Evolutionary conservation across 108 stramenopile species (phyloP), one percentile per base, ranked within the genome.

Genomic region (Fragilaria radians): DNA sequence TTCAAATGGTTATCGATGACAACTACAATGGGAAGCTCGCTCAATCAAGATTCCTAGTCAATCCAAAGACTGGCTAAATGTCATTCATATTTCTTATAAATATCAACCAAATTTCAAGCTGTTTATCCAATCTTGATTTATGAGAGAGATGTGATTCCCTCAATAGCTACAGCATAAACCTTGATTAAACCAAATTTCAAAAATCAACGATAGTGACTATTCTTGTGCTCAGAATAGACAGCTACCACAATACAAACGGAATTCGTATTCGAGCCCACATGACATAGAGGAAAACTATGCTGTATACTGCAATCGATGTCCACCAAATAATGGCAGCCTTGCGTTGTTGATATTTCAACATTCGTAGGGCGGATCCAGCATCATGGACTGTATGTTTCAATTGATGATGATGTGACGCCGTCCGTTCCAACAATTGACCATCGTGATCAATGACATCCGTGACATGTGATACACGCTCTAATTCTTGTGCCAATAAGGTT

Each of bases 381-480:
- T 63, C 63, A 26, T 65, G 58, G 14, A 62, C 70, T 54, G 71
- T 66, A 28, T 34, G 47, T 19, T 54, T 54, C 57, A 85, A 45
- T 5, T 67, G 60, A 28, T 79, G 56, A 29, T 85, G 79, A 17
- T 68, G 33, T 21, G 68, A 65, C 74, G 69, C 71, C 17, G 77
- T 76, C 28, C 76, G 30, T 63, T 56, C 34, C 26, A 85, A 60
- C 18, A 73, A 48, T 17, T 66, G 54, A 4, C 69, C 79, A 58
- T 85, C 83, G 36, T 73, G 54, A 29, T 81, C 77, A 56, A 85
- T 85, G 17, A 68, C 77, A 5, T 52, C 36, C 1, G 70, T 54
- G 4, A 85, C 63, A 54, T 78, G 66, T 17, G 77, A 70, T 7
- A 85, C 73, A 9, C 79, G 79, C 19, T 80, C 61, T 23, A 80